These are phyloP conservation scores for Medicago lupulina DNA, from an alignment of 306 rosid species.

Conservation along the genomic window DNA sequence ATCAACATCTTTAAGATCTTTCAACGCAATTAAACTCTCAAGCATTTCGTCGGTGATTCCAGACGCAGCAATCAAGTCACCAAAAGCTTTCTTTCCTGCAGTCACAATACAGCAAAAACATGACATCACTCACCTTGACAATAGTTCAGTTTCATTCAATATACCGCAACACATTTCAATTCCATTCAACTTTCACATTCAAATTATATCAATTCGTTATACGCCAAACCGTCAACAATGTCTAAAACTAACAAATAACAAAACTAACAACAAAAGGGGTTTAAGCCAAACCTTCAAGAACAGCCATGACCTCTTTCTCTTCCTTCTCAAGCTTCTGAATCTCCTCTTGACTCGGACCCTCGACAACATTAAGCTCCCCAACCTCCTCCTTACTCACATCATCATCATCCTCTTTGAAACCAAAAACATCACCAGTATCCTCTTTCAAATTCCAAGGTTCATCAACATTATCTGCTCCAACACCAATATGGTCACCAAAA, in stretches of 20 bases:
- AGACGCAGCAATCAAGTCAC: constrained; percentile 87
- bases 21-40: constrained; percentile 86
- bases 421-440: constrained; percentile 24
- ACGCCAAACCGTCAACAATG: neutral
- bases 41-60: constrained; percentile 96
- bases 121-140: neutral
- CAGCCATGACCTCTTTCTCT: constrained; percentile 65
- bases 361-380: constrained; percentile 37
- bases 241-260: neutral
- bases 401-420: constrained; percentile 48
- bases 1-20: constrained; percentile 74
- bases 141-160: constrained; percentile 26
- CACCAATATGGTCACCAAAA: constrained; percentile 44
- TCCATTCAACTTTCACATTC: constrained; percentile 5
- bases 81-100: constrained; percentile 87
- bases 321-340: constrained; percentile 59
- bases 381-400: constrained; percentile 16
- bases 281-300: constrained; percentile 63
- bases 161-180: constrained; percentile 23
- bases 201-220: neutral
- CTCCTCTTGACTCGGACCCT: constrained; percentile 43
- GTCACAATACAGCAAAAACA: constrained; percentile 26
- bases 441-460: constrained; percentile 68
- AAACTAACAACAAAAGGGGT: neutral
- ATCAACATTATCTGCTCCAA: constrained; percentile 35